A percentile compares a stretch with the other conserved stretches of the same genome.
Conservation (phyloP, 2,329 filamentous ascomycete genomes). For the Didymellaceae sp. region DNA sequence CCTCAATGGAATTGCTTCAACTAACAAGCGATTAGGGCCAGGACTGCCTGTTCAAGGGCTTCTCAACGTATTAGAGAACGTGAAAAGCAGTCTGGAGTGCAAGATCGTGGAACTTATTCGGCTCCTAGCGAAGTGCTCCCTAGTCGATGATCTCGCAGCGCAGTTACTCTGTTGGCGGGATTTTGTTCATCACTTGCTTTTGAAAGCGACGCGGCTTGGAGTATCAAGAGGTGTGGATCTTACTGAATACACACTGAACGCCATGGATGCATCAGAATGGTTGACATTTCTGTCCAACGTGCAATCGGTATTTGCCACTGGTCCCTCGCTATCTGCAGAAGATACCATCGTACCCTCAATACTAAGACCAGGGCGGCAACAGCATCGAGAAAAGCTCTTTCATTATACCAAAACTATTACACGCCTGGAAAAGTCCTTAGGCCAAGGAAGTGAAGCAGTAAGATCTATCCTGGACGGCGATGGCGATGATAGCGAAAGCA, state of each 20-base stretch:
- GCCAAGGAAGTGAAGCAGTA: constrained; percentile 13
- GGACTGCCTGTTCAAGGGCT: constrained; percentile 21
- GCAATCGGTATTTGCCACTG: constrained; percentile 25
- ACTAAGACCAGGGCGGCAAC: constrained; percentile 14
- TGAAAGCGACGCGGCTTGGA: constrained; percentile 12
- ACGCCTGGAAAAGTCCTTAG: constrained; percentile 26
- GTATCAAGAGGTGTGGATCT: neutral
- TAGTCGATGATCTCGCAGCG: constrained; percentile 1
- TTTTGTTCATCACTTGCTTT: constrained; percentile 26
- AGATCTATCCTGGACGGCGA: constrained; percentile 24
- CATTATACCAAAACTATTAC: constrained; percentile 20
- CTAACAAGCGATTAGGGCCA: constrained; percentile 10
- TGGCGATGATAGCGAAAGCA: constrained; percentile 15
- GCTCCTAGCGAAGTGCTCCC: constrained; percentile 18
- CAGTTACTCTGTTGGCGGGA: constrained; percentile 29
- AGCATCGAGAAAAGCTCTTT: neutral
- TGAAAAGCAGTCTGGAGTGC: constrained; percentile 6
- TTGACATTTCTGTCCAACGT: constrained; percentile 28
- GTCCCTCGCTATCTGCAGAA: constrained; percentile 4
- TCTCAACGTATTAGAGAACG: constrained; percentile 11
- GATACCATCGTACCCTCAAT: constrained; percentile 13
- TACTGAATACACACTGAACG: constrained; percentile 23
- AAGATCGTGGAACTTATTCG: constrained; percentile 27
- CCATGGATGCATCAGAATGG: constrained; percentile 32
- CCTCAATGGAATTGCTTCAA: constrained; percentile 25